A percentile compares a stretch with the other conserved stretches of the same genome.
Conservation (phyloP, 192 early-diverging fungal species). For the Pecoramyces ruminantium region DNA sequence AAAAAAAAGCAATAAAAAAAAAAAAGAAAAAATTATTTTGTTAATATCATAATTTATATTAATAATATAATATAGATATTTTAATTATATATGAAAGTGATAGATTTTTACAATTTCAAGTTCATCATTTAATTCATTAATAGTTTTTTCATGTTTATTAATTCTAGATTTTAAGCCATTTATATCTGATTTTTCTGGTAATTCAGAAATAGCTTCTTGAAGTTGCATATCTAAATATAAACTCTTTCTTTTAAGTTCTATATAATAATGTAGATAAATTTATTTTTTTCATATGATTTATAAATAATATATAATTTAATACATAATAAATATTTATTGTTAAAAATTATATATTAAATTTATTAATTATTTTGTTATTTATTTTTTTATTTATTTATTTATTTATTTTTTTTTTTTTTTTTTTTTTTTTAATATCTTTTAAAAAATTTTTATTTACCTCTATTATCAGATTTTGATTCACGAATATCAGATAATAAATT, state of each 20-base stretch:
- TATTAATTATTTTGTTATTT: neutral
- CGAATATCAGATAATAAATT: neutral
- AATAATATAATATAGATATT: too few relatives aligned
- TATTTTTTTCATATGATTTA: too few relatives aligned
- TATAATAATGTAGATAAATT: too few relatives aligned
- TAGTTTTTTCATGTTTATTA: neutral
- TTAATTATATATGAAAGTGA: too few relatives aligned
- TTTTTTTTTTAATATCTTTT: neutral
- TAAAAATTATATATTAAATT: too few relatives aligned
- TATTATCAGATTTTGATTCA: neutral
- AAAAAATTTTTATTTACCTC: neutral
- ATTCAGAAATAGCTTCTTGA: neutral
- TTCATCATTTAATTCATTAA: neutral
- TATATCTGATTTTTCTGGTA: neutral
- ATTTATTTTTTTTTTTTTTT: neutral
- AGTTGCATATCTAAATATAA: neutral
- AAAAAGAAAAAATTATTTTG: too few relatives aligned
- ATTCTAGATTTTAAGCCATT: neutral
- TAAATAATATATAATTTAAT: too few relatives aligned
- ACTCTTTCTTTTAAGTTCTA: neutral
- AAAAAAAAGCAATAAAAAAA: too few relatives aligned
- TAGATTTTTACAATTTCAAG: neutral
- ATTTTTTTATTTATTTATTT: neutral
- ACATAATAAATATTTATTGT: too few relatives aligned
- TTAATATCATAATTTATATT: too few relatives aligned